Evolutionary conservation across 2,329 filamentous ascomycete genomes (phyloP).

Genomic region (Monosporascus sp.): DNA sequence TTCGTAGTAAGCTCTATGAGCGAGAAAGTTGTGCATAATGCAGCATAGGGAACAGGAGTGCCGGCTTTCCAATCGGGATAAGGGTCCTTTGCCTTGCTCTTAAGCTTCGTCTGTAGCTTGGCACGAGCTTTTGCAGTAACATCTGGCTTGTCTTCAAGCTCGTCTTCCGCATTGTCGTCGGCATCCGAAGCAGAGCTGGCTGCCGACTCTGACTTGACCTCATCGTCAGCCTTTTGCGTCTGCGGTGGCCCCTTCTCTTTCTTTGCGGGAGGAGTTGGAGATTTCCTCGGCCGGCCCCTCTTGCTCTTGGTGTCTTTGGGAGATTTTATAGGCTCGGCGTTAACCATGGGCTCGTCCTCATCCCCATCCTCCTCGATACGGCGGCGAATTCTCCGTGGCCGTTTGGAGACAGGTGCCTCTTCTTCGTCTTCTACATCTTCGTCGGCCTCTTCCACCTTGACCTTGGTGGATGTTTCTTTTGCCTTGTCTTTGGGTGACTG

Average conservation of each 20-base stretch:
- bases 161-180: constrained; percentile 46
- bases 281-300: constrained; percentile 26
- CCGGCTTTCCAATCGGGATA: constrained; percentile 94
- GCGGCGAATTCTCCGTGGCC: constrained; percentile 41
- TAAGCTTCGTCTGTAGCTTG: constrained; percentile 73
- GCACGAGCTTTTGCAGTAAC: constrained; percentile 69
- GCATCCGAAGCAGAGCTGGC: constrained; percentile 44
- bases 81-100: constrained; percentile 65
- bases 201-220: constrained; percentile 40
- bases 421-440: constrained; percentile 46
- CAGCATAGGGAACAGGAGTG: constrained; percentile 86
- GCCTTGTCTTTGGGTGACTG: constrained; percentile 16
- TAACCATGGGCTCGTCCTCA: constrained; percentile 35
- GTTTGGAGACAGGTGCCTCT: constrained; percentile 57
- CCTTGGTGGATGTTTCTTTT: constrained; percentile 22
- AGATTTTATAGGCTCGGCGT: constrained; percentile 22
- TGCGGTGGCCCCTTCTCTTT: constrained; percentile 17
- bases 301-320: constrained; percentile 25
- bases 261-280: constrained; percentile 11
- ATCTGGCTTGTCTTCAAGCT: constrained; percentile 62
- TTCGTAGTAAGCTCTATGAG: constrained; percentile 94
- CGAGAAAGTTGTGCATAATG: constrained; percentile 90
- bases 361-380: constrained; percentile 48
- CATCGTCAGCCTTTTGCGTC: constrained; percentile 27
- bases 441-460: constrained; percentile 29